Percentiles rank a stretch among this genome's conserved stretches.
phyloP scores from a whole-genome alignment of 768 basidiomycete species.

The Mycena amicta region DNA sequence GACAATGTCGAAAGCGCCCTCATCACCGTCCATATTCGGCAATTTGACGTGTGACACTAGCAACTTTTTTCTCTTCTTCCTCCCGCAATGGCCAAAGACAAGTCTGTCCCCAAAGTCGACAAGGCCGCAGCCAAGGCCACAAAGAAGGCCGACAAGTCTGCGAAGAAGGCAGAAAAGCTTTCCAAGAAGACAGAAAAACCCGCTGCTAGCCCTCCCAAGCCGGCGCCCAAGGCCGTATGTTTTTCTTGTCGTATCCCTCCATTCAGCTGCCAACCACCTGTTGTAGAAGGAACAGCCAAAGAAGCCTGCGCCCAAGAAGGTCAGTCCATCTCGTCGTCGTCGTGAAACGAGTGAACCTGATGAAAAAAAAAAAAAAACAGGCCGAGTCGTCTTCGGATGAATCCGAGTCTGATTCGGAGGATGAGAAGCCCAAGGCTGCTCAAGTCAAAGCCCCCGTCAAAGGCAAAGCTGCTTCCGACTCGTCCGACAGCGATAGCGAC shows the following conservation, averaged over 20 bases:
- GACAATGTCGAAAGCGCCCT: slow-evolving; percentile 62
- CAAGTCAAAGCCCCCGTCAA: slow-evolving; percentile 43
- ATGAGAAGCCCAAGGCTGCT: slow-evolving; percentile 59
- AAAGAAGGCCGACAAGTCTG: slow-evolving; percentile 48
- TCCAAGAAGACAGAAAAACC: slow-evolving; percentile 39
- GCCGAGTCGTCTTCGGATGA: slow-evolving; percentile 43
- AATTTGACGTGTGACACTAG: background rate
- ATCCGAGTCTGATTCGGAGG: slow-evolving; percentile 49
- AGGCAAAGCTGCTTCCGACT: slow-evolving; percentile 40
- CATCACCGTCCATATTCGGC: slow-evolving; percentile 24
- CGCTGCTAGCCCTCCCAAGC: slow-evolving; percentile 28
- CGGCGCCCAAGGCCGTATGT: slow-evolving; percentile 28
- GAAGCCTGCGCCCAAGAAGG: slow-evolving; percentile 31
- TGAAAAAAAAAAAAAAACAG: slow-evolving; percentile 3
- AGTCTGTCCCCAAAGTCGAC: slow-evolving; percentile 16
- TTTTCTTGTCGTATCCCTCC: background rate
- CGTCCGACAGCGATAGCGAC: slow-evolving; percentile 38
- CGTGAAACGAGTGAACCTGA: background rate
- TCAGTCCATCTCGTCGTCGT: background rate
- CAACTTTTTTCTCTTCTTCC: slow-evolving; percentile 5
- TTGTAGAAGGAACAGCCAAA: slow-evolving; percentile 19
- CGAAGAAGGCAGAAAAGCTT: slow-evolving; percentile 29
- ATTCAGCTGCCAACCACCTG: slow-evolving; percentile 2
- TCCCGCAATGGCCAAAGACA: slow-evolving; percentile 47
- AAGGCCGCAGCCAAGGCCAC: slow-evolving; percentile 19